Evolutionary conservation across 805 yeast genomes (phyloP).

Genomic region (Zygotorulaspora florentina): DNA sequence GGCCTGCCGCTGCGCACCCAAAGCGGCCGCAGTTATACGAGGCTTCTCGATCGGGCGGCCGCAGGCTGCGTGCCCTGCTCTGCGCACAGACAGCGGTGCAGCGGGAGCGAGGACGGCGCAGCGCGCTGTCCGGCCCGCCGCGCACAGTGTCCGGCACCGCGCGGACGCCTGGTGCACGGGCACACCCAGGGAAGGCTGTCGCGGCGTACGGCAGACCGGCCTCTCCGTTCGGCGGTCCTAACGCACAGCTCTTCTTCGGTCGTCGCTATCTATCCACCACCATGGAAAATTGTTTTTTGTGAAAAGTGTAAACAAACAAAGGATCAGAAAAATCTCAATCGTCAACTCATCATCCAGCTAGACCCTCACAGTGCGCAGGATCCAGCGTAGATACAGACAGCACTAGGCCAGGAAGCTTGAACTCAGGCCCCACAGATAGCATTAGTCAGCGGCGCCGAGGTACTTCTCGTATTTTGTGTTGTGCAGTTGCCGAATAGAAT

Average conservation of each 20-base stretch:
- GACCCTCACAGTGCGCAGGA: not conserved
- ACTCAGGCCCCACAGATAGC: too few species aligned
- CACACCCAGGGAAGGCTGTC: too few species aligned
- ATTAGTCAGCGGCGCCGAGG: too few species aligned
- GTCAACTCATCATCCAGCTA: not conserved
- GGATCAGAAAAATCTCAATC: not conserved
- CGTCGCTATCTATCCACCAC: not conserved
- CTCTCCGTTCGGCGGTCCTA: not conserved
- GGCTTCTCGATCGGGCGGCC: not conserved
- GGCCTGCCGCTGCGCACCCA: not conserved
- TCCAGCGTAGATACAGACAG: not conserved
- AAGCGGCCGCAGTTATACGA: not conserved
- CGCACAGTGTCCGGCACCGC: not conserved
- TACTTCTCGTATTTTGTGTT: too few species aligned
- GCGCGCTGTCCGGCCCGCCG: not conserved
- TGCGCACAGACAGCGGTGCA: not conserved
- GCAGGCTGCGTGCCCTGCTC: not conserved
- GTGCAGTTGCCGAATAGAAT: too few species aligned
- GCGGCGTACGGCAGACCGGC: too few species aligned
- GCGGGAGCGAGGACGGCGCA: not conserved
- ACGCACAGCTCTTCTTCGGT: not conserved
- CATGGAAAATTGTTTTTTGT: not conserved
- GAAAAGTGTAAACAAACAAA: constrained; percentile 1
- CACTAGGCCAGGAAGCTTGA: too few species aligned
- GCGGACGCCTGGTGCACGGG: not conserved